phyloP scores from a whole-genome alignment of 768 basidiomycete species.

The Lactifluus piperatus region DNA sequence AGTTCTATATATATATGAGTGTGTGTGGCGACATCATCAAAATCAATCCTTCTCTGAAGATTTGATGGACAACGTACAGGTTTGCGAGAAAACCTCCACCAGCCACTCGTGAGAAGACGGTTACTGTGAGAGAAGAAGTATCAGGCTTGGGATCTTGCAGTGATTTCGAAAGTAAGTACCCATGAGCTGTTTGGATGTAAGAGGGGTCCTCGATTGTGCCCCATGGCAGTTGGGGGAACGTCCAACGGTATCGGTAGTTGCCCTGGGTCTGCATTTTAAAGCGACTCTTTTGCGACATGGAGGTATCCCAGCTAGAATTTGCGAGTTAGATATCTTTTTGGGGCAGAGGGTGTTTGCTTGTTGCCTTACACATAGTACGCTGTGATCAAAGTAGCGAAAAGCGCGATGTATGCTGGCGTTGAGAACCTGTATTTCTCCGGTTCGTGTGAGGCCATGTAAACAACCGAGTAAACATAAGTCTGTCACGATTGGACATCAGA shows the following conservation, averaged over 20 bases:
- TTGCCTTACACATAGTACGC: constrained; percentile 79
- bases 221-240: constrained; percentile 91
- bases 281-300: constrained; percentile 93
- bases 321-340: neutral
- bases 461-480: constrained; percentile 96
- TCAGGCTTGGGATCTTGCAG: neutral
- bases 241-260: constrained; percentile 72
- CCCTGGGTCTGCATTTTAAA: constrained; percentile 98
- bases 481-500: constrained; percentile 24
- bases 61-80: constrained; percentile 46
- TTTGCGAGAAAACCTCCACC: constrained; percentile 93
- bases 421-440: constrained; percentile 83
- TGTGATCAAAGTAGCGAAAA: constrained; percentile 68
- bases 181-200: constrained; percentile 89
- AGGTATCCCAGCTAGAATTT: constrained; percentile 69
- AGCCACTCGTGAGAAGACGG: constrained; percentile 83
- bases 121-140: constrained; percentile 41
- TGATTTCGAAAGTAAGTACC: constrained; percentile 36
- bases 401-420: constrained; percentile 56
- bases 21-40: too few species aligned
- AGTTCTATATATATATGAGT: too few species aligned
- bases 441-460: constrained; percentile 96
- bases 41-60: neutral
- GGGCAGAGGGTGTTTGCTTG: neutral
- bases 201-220: constrained; percentile 77